Conservation (phyloP, 2,329 filamentous ascomycete genomes). For the Phialophora chinensis region DNA sequence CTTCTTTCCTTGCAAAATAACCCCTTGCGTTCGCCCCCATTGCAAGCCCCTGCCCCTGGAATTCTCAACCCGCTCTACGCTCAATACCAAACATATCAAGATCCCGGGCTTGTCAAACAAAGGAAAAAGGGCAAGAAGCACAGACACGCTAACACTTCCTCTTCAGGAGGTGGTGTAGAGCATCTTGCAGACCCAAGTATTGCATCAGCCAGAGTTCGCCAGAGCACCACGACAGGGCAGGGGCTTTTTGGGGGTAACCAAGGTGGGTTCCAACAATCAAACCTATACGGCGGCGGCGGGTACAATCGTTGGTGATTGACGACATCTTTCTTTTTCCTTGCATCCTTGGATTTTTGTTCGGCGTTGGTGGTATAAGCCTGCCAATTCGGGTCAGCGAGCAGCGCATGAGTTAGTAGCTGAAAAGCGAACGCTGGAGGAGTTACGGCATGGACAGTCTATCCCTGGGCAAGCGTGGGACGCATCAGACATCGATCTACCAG, state of each 20-base stretch:
- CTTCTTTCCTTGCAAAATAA: constrained; percentile 91
- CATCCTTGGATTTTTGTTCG: constrained; percentile 37
- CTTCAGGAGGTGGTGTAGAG: constrained; percentile 98
- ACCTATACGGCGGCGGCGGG: constrained; percentile 77
- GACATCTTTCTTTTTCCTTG: constrained; percentile 38
- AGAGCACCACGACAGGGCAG: constrained; percentile 84
- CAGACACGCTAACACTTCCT: constrained; percentile 99
- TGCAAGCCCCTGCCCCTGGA: constrained; percentile 78
- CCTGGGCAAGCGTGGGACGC: constrained; percentile 32
- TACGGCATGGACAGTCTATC: constrained; percentile 33
- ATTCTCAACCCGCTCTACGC: constrained; percentile 92
- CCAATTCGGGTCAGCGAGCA: constrained; percentile 33
- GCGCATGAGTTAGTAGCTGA: constrained; percentile 37
- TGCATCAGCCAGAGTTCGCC: constrained; percentile 95
- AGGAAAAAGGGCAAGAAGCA: constrained; percentile 99
- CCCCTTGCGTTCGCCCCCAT: constrained; percentile 79
- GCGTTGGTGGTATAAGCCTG: constrained; percentile 39
- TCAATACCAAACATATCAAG: constrained; percentile 77
- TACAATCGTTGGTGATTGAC: constrained; percentile 70
- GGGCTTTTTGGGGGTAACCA: constrained; percentile 86
- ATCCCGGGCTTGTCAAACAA: constrained; percentile 88
- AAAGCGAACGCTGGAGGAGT: constrained; percentile 38
- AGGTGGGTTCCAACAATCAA: constrained; percentile 83
- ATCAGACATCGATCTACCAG: constrained; percentile 42
- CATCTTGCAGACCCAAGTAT: constrained; percentile 99